Conservation (phyloP, 208 protist genomes). For the Leishmania turanica region DNA sequence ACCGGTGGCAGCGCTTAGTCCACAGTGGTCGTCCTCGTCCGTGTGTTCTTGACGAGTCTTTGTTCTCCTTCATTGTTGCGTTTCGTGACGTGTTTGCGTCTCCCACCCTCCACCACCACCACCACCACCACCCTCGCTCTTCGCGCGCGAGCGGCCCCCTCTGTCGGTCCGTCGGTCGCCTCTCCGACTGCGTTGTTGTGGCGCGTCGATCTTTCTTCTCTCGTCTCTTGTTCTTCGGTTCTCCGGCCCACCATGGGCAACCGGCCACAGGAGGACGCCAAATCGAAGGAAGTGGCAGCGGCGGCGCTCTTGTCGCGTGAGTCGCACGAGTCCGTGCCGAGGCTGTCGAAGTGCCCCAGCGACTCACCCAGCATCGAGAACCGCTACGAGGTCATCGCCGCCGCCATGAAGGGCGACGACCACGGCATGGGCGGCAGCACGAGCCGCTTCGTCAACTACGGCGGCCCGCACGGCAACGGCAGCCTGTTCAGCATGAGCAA, state of each 20-base stretch:
- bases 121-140: too few relatives aligned
- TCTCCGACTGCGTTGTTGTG: not conserved
- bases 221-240: not conserved
- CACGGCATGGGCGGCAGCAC: not conserved
- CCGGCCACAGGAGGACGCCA: not conserved
- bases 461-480: conserved; percentile 36
- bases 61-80: too few relatives aligned
- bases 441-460: conserved; percentile 1
- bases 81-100: too few relatives aligned
- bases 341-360: not conserved
- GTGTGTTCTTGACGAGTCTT: too few relatives aligned
- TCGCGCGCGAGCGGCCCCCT: too few relatives aligned
- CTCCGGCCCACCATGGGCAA: not conserved
- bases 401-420: not conserved
- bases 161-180: too few relatives aligned
- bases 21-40: too few relatives aligned
- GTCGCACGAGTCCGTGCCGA: not conserved
- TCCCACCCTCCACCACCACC: too few relatives aligned
- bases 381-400: not conserved
- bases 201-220: not conserved
- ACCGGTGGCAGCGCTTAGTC: too few relatives aligned
- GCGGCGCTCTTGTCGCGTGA: not conserved
- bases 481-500: conserved; percentile 30
- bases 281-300: not conserved
- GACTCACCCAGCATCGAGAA: conserved; percentile 3